Evolutionary conservation across 495 filamentous ascomycete species (phyloP), one percentile per base, ranked within the genome.

Genomic region (Staphylotrichum longicolle): DNA sequence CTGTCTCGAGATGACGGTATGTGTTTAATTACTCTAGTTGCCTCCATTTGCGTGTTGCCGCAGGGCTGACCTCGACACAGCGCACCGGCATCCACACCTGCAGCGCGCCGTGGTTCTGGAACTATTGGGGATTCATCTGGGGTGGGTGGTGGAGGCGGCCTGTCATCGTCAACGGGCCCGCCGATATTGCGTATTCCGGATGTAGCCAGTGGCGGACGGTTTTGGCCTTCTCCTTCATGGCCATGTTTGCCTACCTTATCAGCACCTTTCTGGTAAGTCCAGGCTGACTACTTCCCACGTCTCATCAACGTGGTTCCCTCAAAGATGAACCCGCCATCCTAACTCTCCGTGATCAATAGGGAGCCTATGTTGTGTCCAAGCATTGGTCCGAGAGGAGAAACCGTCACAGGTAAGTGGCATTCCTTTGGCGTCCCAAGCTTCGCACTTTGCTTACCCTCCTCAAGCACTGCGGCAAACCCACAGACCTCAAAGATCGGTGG

Each of bases 61-160:
- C 3, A 2, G 10, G 8, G n/a, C 10, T 60, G 14, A 52, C 27
- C 27, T 3, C 9, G 33, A 5, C 12, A 0, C 48, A 71, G 69
- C 58, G 64, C 7, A 57, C 60, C 37, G 64, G 62, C n/a, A 45
- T 41, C 3, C 6, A 39, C 15, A 65, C 50, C 3, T 71, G 69
- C 46, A 56, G 57, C 40, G 39, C 64, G 0, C 32, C 9, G 3
- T 69, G 66, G 66, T 69, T 66, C 52, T 62, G 39, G 49, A 67
- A 59, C 54, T 71, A 69, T 34, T 71, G 69, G 69, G 64, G 60
- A 2, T 69, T 34, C 37, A 62, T 64, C 51, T 71, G 69, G 69
- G 69, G 66, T 3, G n/a, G 58, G n/a, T 61, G 55, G 59, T 66
- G 61, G 61, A 15, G 48, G 14, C 30, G 37, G 4, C 58, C 51